These are phyloP conservation scores for Xylariaceae sp. DNA, from an alignment of 2,329 filamentous ascomycete species.

Conservation along the genomic window DNA sequence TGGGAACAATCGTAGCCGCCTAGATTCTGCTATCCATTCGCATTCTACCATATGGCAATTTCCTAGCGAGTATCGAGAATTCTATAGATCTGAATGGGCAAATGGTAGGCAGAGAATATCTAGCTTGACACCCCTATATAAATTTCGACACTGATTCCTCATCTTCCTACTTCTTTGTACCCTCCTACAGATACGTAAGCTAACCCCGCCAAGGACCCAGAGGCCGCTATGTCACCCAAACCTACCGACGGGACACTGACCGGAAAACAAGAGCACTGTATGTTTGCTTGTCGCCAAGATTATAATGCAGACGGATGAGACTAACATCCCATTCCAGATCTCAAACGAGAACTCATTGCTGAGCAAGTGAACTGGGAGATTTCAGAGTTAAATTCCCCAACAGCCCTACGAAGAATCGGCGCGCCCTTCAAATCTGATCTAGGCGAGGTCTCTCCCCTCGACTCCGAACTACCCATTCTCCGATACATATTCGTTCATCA, in stretches of 20 bases:
- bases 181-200: too few relatives aligned
- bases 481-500: conserved; percentile 98
- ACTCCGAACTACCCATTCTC: conserved; percentile 89
- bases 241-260: conserved; percentile 59
- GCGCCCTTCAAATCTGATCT: conserved; percentile 91
- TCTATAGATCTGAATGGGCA: too few relatives aligned
- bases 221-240: conserved; percentile 17
- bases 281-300: conserved; percentile 29
- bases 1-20: too few relatives aligned
- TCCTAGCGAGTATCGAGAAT: too few relatives aligned
- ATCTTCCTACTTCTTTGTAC: too few relatives aligned
- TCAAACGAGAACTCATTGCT: conserved; percentile 91
- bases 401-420: conserved; percentile 89
- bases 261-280: conserved; percentile 97
- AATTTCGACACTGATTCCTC: too few relatives aligned
- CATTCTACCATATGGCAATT: too few relatives aligned
- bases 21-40: too few relatives aligned
- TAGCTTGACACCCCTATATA: too few relatives aligned
- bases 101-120: too few relatives aligned
- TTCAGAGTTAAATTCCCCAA: conserved; percentile 87
- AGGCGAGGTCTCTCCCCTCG: conserved; percentile 86
- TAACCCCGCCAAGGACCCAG: conserved; percentile 7
- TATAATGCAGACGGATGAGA: neutral
- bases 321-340: conserved; percentile 53
- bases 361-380: conserved; percentile 90